phyloP scores from a whole-genome alignment of 192 early-diverging fungal genomes.

The Rhizophagus clarus region DNA sequence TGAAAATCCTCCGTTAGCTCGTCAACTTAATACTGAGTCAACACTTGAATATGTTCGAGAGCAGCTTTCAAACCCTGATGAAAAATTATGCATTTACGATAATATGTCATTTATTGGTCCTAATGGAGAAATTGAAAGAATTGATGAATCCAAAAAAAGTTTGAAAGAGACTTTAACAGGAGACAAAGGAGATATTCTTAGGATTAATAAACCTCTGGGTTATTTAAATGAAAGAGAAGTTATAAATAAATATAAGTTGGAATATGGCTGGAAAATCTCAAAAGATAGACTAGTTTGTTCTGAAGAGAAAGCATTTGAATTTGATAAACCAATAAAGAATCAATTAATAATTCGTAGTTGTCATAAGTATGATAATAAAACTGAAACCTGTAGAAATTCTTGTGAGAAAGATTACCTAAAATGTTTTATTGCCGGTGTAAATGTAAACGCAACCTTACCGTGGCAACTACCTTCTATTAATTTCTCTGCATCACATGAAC shows the following conservation, averaged over 20 bases:
- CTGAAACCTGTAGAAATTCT: neutral
- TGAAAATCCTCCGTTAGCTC: neutral
- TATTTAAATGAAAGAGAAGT: neutral
- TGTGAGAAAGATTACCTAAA: neutral
- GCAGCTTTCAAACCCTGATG: neutral
- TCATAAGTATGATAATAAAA: neutral
- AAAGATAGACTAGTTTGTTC: neutral
- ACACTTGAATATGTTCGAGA: neutral
- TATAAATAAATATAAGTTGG: neutral
- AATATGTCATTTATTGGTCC: neutral
- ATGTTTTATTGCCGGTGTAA: neutral
- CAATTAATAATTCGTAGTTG: neutral
- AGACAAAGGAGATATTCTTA: neutral
- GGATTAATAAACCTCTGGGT: neutral
- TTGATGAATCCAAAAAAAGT: neutral
- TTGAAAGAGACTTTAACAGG: neutral
- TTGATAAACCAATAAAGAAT: neutral
- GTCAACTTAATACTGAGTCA: neutral
- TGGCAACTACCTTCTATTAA: neutral
- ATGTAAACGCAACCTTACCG: neutral
- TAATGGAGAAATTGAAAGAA: neutral
- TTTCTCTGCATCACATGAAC: neutral
- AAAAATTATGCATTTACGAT: neutral
- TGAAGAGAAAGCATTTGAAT: neutral
- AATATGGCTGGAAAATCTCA: neutral